A percentile compares a stretch with the other conserved stretches of the same genome.
Conservation (phyloP, 2,329 filamentous ascomycete genomes). For the Microascus cirrosus region DNA sequence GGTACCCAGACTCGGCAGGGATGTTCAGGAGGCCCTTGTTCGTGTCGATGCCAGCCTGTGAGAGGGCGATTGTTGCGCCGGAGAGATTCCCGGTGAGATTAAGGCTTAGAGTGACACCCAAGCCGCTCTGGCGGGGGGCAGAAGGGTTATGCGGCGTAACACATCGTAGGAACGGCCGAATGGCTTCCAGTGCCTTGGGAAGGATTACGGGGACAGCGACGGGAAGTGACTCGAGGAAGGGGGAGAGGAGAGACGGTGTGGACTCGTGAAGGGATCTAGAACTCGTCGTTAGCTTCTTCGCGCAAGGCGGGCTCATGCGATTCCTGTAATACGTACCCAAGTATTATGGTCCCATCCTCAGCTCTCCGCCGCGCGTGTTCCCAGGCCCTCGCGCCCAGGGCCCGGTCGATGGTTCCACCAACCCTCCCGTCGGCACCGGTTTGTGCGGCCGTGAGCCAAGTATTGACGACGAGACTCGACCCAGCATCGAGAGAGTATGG, state of each 20-base stretch:
- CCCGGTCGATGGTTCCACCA: slow-evolving; percentile 70
- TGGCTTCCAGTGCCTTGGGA: slow-evolving; percentile 66
- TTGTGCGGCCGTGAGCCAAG: slow-evolving; percentile 76
- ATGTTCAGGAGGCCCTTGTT: slow-evolving; percentile 68
- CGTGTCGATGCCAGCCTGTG: slow-evolving; percentile 81
- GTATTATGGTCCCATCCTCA: slow-evolving; percentile 85
- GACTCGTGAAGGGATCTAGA: slow-evolving; percentile 77
- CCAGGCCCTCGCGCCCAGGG: slow-evolving; percentile 76
- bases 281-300: slow-evolving; percentile 8
- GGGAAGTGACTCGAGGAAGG: slow-evolving; percentile 73
- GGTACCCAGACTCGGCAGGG: slow-evolving; percentile 67
- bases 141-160: slow-evolving; percentile 88
- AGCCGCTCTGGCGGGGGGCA: slow-evolving; percentile 64
- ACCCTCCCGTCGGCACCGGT: slow-evolving; percentile 55
- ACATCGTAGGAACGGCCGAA: slow-evolving; percentile 78
- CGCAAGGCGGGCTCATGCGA: background rate
- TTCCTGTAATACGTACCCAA: slow-evolving; percentile 53
- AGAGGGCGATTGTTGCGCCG: slow-evolving; percentile 64
- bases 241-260: slow-evolving; percentile 70
- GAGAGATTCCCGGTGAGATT: slow-evolving; percentile 71
- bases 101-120: slow-evolving; percentile 73
- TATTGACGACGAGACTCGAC: slow-evolving; percentile 88
- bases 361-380: slow-evolving; percentile 91
- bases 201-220: slow-evolving; percentile 65
- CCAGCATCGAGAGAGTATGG: slow-evolving; percentile 83